phyloP scores from a whole-genome alignment of 169 alveolate genomes.

The Eimeria mitis region DNA sequence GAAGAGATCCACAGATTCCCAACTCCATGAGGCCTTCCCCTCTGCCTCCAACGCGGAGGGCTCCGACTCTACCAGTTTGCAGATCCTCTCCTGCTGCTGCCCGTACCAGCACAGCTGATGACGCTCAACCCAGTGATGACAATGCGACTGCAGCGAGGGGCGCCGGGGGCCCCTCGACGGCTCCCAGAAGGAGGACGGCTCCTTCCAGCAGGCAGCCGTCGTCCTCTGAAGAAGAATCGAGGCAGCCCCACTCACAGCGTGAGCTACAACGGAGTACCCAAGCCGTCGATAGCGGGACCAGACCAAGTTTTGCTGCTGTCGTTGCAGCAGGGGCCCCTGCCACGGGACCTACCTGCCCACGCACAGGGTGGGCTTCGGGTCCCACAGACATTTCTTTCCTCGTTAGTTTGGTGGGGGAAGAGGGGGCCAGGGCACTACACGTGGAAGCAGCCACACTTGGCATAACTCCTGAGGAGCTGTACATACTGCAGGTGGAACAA shows the following conservation, averaged over 20 bases:
- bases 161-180: neutral
- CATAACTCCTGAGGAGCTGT: constrained; percentile 73
- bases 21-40: neutral
- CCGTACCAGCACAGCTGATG: neutral
- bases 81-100: constrained; percentile 12
- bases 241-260: neutral
- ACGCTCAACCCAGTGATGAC: neutral
- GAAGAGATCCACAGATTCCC: neutral
- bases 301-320: constrained; percentile 54
- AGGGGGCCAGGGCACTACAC: constrained; percentile 48
- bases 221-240: neutral
- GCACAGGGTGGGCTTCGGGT: constrained; percentile 65
- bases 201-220: neutral
- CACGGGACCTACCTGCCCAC: neutral
- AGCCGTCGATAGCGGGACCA: neutral
- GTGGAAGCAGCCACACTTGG: constrained; percentile 67
- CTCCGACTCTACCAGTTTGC: neutral
- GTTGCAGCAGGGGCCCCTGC: constrained; percentile 56
- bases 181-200: neutral
- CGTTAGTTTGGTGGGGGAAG: constrained; percentile 39
- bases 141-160: neutral
- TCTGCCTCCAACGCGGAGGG: neutral
- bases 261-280: neutral
- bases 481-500: constrained; percentile 65
- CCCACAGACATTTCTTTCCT: constrained; percentile 30